Percentiles rank a stretch among this genome's conserved stretches.
Evolutionary conservation across 768 basidiomycete genomes (phyloP).

Genomic region (Tephrocybe sp.): DNA sequence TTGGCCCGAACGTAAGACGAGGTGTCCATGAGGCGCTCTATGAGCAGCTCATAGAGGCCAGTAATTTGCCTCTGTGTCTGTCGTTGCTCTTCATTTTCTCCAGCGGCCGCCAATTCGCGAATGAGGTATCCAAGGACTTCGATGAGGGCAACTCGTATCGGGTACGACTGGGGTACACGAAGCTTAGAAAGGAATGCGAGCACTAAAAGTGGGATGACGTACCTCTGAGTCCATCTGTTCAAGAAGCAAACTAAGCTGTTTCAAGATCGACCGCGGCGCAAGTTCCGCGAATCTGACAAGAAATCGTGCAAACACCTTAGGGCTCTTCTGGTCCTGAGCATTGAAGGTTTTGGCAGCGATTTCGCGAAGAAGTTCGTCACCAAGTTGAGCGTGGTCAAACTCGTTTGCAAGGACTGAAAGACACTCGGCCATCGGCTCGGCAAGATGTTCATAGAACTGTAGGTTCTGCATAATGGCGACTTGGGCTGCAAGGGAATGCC

Average conservation of each 20-base stretch:
- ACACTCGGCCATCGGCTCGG: constrained; percentile 93
- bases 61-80: constrained; percentile 74
- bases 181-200: not conserved
- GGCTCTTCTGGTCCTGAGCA: constrained; percentile 84
- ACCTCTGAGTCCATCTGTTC: constrained; percentile 93
- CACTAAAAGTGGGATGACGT: constrained; percentile 13
- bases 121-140: constrained; percentile 89
- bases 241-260: constrained; percentile 85
- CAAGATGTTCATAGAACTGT: constrained; percentile 92
- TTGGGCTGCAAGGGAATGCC: constrained; percentile 80
- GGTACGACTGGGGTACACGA: constrained; percentile 68
- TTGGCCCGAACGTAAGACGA: constrained; percentile 92
- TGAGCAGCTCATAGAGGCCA: constrained; percentile 77
- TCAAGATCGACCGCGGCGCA: constrained; percentile 76
- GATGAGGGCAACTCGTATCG: constrained; percentile 93
- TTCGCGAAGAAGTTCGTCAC: constrained; percentile 90
- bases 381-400: constrained; percentile 86
- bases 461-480: constrained; percentile 89
- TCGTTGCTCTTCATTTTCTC: constrained; percentile 35
- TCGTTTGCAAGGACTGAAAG: constrained; percentile 77
- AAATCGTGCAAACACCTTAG: constrained; percentile 83
- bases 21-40: constrained; percentile 85
- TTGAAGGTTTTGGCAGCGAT: constrained; percentile 78
- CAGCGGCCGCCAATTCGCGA: constrained; percentile 68
- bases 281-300: constrained; percentile 79